A percentile compares a stretch with the other conserved stretches of the same genome.
These are phyloP conservation scores for Melocanna baccifera DNA, from an alignment of 176 grass and related monocot genomes.

Conservation along the genomic window DNA sequence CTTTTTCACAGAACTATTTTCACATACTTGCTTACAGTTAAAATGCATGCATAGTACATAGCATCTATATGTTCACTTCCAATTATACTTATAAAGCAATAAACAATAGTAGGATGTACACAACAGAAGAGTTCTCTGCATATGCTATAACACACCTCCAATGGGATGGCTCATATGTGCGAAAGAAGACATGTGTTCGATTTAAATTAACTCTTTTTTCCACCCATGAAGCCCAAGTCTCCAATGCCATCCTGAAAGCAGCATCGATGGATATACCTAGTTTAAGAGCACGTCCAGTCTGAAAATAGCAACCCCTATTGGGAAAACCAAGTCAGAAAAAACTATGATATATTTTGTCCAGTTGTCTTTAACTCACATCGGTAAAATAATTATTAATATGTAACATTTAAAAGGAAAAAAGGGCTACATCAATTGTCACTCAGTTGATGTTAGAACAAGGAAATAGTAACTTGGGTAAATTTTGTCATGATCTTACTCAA, in stretches of 20 bases:
- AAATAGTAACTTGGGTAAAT: background rate
- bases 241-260: slow-evolving; percentile 83
- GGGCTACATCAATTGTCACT: background rate
- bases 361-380: background rate
- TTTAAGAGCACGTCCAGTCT: slow-evolving; percentile 64
- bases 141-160: slow-evolving; percentile 66
- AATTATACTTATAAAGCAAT: slow-evolving; percentile 1
- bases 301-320: slow-evolving; percentile 96
- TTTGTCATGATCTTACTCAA: slow-evolving; percentile 6
- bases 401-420: background rate
- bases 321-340: slow-evolving; percentile 22
- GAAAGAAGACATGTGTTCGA: slow-evolving; percentile 87
- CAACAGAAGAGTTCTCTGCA: background rate
- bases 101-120: background rate
- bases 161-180: slow-evolving; percentile 95
- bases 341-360: background rate
- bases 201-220: slow-evolving; percentile 72
- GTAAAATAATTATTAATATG: background rate
- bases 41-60: background rate
- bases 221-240: slow-evolving; percentile 89
- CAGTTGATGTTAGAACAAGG: background rate
- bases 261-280: slow-evolving; percentile 73
- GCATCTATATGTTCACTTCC: background rate
- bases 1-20: background rate
- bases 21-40: background rate